Conservation (phyloP, 2,329 filamentous ascomycete species). For the Fusarium xyrophilum region DNA sequence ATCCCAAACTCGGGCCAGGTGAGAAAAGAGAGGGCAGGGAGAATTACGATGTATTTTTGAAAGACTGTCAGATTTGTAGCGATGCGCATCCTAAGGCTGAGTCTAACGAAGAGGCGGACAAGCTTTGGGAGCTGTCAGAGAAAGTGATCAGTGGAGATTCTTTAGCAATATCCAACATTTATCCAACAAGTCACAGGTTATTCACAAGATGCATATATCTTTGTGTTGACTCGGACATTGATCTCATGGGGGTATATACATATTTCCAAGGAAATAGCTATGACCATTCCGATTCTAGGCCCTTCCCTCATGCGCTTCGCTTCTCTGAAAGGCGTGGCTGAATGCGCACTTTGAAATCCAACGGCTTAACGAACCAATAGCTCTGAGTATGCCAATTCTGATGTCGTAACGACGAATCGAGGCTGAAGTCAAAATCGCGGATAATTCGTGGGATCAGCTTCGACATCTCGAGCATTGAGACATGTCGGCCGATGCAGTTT, state of each 20-base stretch:
- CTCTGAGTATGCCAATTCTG: slow-evolving; percentile 16
- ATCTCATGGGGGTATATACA: fast-evolving
- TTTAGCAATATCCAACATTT: no score
- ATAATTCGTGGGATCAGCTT: slow-evolving; percentile 34
- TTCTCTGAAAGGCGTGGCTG: not conserved
- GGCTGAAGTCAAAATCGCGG: slow-evolving; percentile 33
- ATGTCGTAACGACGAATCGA: not conserved
- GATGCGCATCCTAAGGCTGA: not conserved
- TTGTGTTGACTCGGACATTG: no score
- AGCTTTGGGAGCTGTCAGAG: not conserved
- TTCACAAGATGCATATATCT: no score
- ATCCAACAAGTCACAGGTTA: no score
- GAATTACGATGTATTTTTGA: not conserved
- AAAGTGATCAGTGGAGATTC: not conserved
- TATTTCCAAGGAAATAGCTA: no score
- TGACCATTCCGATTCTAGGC: no score
- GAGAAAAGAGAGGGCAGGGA: not conserved
- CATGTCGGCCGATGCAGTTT: slow-evolving; percentile 34
- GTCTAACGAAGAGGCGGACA: not conserved
- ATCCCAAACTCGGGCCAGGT: not conserved
- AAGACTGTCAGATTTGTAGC: not conserved
- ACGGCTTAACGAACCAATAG: slow-evolving; percentile 31
- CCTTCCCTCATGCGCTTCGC: not conserved
- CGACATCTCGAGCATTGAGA: slow-evolving; percentile 38
- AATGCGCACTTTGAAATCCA: slow-evolving; percentile 7